Evolutionary conservation across 1,139 yeast species (phyloP).

Genomic region (Fermentozyma sake): DNA sequence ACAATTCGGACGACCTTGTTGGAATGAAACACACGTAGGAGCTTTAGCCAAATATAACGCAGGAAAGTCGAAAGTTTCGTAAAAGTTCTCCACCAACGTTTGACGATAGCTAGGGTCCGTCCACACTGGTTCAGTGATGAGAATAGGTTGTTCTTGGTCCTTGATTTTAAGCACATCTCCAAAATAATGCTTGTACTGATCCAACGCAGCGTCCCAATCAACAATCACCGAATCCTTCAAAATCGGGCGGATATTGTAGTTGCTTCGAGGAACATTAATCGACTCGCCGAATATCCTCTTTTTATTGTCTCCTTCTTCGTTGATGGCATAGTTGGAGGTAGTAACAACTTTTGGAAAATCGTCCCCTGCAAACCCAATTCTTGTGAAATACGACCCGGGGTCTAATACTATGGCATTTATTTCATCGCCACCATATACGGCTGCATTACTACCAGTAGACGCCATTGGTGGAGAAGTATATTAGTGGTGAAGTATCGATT

Average conservation of each 20-base stretch:
- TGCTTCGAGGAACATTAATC: slow-evolving; percentile 50
- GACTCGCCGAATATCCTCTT: slow-evolving; percentile 49
- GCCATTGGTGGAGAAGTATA: slow-evolving; percentile 13
- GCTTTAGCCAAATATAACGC: slow-evolving; percentile 83
- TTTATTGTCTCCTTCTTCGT: slow-evolving; percentile 10
- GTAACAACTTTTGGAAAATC: slow-evolving; percentile 78
- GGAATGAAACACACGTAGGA: slow-evolving; percentile 89
- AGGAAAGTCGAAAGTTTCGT: slow-evolving; percentile 73
- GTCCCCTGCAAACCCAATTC: slow-evolving; percentile 92
- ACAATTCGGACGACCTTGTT: slow-evolving; percentile 91
- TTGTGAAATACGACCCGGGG: slow-evolving; percentile 80
- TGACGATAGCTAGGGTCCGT: slow-evolving; percentile 64
- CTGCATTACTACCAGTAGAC: slow-evolving; percentile 10
- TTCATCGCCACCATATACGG: slow-evolving; percentile 62
- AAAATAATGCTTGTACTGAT: slow-evolving; percentile 58
- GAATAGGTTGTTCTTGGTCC: slow-evolving; percentile 66
- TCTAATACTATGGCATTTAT: slow-evolving; percentile 88
- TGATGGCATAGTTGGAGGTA: slow-evolving; percentile 53
- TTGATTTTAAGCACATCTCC: slow-evolving; percentile 45
- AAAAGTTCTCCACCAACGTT: slow-evolving; percentile 68
- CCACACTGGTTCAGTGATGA: slow-evolving; percentile 87
- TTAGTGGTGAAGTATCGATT: slow-evolving; percentile 2
- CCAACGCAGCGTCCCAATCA: slow-evolving; percentile 76
- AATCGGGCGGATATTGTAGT: slow-evolving; percentile 53
- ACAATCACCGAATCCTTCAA: slow-evolving; percentile 54